Conservation (phyloP, 1,284 basidiomycete species). For the Ganoderma meredithae region DNA sequence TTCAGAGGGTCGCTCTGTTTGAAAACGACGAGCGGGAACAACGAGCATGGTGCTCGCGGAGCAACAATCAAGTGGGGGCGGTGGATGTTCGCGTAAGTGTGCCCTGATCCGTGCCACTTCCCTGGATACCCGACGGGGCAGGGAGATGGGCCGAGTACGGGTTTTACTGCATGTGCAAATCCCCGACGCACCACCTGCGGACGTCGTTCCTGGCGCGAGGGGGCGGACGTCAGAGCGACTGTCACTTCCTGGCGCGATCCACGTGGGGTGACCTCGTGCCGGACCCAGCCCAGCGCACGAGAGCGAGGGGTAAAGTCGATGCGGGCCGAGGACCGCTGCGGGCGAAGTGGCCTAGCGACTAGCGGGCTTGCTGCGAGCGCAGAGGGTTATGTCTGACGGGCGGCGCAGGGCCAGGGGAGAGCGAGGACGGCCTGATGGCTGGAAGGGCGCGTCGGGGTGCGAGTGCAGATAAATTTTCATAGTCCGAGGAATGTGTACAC, state of each 20-base stretch:
- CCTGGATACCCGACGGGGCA: conserved; percentile 9
- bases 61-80: not conserved
- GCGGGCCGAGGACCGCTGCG: not conserved
- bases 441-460: not conserved
- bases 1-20: conserved; percentile 2
- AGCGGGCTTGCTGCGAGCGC: not conserved
- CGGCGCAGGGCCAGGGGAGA: not conserved
- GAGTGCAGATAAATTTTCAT: not conserved
- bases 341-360: not conserved
- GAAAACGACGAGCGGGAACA: not conserved
- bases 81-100: conserved; percentile 11
- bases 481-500: conserved; percentile 1
- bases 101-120: not conserved
- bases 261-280: conserved; percentile 8
- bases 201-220: conserved; percentile 14
- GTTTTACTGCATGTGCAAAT: conserved; percentile 2
- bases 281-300: conserved; percentile 5
- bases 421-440: not conserved
- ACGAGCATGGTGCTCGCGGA: conserved; percentile 1
- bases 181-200: not conserved
- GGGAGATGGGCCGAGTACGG: not conserved
- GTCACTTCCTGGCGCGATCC: conserved; percentile 22
- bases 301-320: not conserved
- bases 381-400: not conserved
- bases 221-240: conserved; percentile 20